phyloP scores from a whole-genome alignment of 2,329 filamentous ascomycete species.

The Aspergillus versicolor region DNA sequence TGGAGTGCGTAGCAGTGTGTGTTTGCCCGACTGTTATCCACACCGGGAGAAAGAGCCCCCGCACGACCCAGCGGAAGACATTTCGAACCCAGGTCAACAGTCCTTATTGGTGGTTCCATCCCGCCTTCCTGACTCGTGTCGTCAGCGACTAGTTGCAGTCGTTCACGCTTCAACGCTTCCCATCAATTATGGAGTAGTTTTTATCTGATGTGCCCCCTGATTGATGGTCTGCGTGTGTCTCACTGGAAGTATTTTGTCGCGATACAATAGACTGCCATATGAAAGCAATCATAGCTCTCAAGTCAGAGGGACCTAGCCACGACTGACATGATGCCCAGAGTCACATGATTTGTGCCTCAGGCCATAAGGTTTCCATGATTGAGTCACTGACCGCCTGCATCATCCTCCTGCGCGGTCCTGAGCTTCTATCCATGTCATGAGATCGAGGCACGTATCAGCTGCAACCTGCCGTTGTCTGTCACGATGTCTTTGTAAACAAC shows the following conservation, averaged over 20 bases:
- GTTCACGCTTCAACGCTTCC: background rate
- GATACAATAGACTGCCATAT: background rate
- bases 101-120: slow-evolving; percentile 11
- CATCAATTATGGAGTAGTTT: background rate
- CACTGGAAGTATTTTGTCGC: too few species aligned
- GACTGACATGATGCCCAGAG: background rate
- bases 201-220: too few species aligned
- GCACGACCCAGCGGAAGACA: slow-evolving; percentile 2
- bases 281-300: too few species aligned
- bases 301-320: too few species aligned
- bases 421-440: slow-evolving; percentile 16
- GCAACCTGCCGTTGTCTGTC: background rate
- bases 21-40: background rate
- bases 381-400: slow-evolving; percentile 18
- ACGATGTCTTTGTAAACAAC: background rate
- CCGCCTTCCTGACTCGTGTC: slow-evolving; percentile 22
- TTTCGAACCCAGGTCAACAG: background rate
- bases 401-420: slow-evolving; percentile 7
- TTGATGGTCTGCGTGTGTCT: too few species aligned
- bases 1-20: background rate
- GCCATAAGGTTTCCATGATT: slow-evolving; percentile 1
- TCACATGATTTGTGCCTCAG: slow-evolving; percentile 20
- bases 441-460: slow-evolving; percentile 11
- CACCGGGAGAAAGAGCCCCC: slow-evolving; percentile 4
- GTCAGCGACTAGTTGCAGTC: slow-evolving; percentile 16